Conservation (phyloP, 352 stramenopile genomes). For the Thraustochytrium sp. region DNA sequence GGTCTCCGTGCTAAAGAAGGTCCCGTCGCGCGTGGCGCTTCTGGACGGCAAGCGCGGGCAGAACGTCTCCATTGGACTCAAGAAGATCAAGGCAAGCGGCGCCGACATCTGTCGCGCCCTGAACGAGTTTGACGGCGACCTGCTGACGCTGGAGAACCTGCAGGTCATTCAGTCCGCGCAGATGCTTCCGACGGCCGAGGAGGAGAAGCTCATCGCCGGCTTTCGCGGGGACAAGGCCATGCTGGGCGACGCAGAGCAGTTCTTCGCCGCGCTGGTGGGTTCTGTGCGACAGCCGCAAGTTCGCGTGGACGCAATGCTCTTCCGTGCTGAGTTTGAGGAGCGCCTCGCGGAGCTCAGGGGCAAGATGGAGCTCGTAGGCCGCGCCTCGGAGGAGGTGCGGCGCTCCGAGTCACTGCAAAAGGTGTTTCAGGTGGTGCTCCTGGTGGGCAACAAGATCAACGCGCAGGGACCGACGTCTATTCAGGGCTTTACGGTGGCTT, state of each 20-base stretch:
- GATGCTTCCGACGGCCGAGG: slow-evolving; percentile 66
- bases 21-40: slow-evolving; percentile 55
- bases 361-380: not conserved
- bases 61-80: slow-evolving; percentile 73
- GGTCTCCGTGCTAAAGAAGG: not conserved
- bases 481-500: slow-evolving; percentile 39
- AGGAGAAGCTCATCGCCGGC: slow-evolving; percentile 48
- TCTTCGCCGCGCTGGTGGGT: not conserved
- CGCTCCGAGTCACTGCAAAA: slow-evolving; percentile 27
- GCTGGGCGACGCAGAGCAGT: slow-evolving; percentile 14
- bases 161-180: slow-evolving; percentile 64
- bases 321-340: slow-evolving; percentile 10
- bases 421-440: slow-evolving; percentile 39
- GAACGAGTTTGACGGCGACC: slow-evolving; percentile 58
- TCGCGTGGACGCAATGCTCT: slow-evolving; percentile 19
- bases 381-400: not conserved
- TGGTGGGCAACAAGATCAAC: slow-evolving; percentile 44
- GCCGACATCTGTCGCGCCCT: slow-evolving; percentile 63
- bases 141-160: slow-evolving; percentile 65
- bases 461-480: not conserved
- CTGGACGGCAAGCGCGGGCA: slow-evolving; percentile 73
- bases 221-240: not conserved
- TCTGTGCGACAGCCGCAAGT: not conserved
- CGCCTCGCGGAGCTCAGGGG: not conserved
- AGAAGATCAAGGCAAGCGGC: slow-evolving; percentile 66